Evolutionary conservation across 2,329 filamentous ascomycete species (phyloP).

Genomic region (Aspergillus sp.): DNA sequence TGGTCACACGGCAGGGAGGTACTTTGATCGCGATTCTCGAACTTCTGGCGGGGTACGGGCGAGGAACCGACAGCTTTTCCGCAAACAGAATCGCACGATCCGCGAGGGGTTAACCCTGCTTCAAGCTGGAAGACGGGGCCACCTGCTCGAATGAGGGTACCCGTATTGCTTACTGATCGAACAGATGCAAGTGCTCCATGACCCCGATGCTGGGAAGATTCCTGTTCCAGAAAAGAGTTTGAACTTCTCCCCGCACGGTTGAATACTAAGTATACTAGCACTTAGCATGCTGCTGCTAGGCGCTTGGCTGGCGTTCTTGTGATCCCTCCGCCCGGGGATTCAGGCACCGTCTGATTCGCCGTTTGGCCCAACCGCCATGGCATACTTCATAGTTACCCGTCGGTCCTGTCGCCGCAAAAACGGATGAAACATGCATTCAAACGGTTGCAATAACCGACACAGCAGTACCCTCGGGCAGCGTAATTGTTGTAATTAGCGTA

Average conservation of each 20-base stretch:
- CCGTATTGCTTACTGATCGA: background rate
- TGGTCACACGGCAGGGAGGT: too few relatives aligned
- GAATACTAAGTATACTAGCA: background rate
- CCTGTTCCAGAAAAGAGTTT: background rate
- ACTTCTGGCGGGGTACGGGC: background rate
- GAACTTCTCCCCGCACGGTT: background rate
- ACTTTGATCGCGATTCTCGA: too few relatives aligned
- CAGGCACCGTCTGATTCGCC: background rate
- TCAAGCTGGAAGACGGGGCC: background rate
- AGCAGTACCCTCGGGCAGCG: background rate
- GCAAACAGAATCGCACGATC: background rate
- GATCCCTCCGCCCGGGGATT: constrained; percentile 10
- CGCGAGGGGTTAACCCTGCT: background rate
- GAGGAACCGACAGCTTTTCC: background rate
- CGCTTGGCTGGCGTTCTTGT: constrained; percentile 16
- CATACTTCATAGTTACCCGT: background rate
- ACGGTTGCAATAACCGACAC: background rate
- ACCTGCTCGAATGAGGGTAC: background rate
- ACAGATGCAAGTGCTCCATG: background rate
- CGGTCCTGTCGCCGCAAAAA: background rate
- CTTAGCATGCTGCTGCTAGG: background rate
- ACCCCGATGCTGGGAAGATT: background rate
- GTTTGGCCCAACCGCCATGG: background rate
- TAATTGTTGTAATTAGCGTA: background rate
- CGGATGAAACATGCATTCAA: background rate